These are phyloP conservation scores for Onygena corvina DNA, from an alignment of 2,329 filamentous ascomycete species.

Conservation along the genomic window DNA sequence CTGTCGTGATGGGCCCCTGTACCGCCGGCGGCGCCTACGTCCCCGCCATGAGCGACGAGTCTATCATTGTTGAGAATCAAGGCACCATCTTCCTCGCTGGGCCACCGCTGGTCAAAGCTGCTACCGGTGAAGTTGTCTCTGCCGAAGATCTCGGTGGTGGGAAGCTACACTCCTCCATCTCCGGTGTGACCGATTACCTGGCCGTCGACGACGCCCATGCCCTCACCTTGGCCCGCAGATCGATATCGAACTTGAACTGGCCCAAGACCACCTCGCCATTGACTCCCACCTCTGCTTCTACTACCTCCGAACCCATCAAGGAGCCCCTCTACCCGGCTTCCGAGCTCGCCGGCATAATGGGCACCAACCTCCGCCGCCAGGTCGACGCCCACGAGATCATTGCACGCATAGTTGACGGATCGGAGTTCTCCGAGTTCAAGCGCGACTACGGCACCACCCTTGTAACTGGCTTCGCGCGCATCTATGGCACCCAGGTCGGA, in stretches of 20 bases:
- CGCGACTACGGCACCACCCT: slow-evolving; percentile 77
- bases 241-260: slow-evolving; percentile 83
- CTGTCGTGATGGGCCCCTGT: slow-evolving; percentile 94
- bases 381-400: slow-evolving; percentile 84
- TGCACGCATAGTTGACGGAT: slow-evolving; percentile 81
- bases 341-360: slow-evolving; percentile 79
- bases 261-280: slow-evolving; percentile 40
- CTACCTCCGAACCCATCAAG: slow-evolving; percentile 37
- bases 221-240: slow-evolving; percentile 69
- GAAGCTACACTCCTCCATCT: slow-evolving; percentile 76
- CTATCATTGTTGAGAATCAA: slow-evolving; percentile 88
- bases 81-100: slow-evolving; percentile 97
- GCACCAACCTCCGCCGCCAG: slow-evolving; percentile 75
- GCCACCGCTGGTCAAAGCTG: slow-evolving; percentile 87
- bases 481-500: slow-evolving; percentile 81
- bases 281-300: slow-evolving; percentile 20
- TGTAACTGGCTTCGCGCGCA: slow-evolving; percentile 79
- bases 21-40: slow-evolving; percentile 94
- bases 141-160: slow-evolving; percentile 87
- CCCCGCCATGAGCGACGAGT: slow-evolving; percentile 93
- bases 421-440: slow-evolving; percentile 88
- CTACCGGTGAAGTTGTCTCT: slow-evolving; percentile 82
- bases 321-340: slow-evolving; percentile 69
- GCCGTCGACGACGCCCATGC: slow-evolving; percentile 91
- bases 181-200: slow-evolving; percentile 88